Evolutionary conservation across 768 basidiomycete genomes (phyloP).

Genomic region (Rhodotorula toruloides): DNA sequence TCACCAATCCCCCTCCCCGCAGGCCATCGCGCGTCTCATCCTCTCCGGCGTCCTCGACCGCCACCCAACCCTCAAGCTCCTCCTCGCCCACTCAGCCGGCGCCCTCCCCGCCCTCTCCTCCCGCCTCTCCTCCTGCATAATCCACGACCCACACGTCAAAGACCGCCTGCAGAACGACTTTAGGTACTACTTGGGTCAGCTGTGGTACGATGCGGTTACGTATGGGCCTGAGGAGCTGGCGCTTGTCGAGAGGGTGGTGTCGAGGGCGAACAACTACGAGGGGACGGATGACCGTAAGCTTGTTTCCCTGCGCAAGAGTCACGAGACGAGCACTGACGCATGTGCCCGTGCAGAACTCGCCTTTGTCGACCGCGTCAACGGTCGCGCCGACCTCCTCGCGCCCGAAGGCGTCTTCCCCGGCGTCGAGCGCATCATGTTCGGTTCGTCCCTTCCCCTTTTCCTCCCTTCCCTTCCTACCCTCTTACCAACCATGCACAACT

Average conservation of each 20-base stretch:
- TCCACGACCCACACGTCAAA: slow-evolving; percentile 75
- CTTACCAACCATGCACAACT: background rate
- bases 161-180: slow-evolving; percentile 72
- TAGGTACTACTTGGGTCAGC: slow-evolving; percentile 69
- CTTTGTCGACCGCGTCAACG: slow-evolving; percentile 22
- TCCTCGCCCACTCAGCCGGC: slow-evolving; percentile 83
- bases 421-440: slow-evolving; percentile 54
- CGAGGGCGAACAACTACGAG: slow-evolving; percentile 53
- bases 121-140: slow-evolving; percentile 74
- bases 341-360: slow-evolving; percentile 18
- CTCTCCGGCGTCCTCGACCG: slow-evolving; percentile 75
- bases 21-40: slow-evolving; percentile 72
- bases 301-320: background rate
- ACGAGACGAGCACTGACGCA: background rate
- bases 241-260: slow-evolving; percentile 67
- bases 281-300: slow-evolving; percentile 30
- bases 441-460: slow-evolving; percentile 41
- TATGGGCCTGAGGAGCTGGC: slow-evolving; percentile 80
- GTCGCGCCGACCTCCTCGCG: slow-evolving; percentile 26
- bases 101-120: slow-evolving; percentile 77
- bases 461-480: background rate
- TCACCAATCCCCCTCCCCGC: background rate
- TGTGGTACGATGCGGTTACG: slow-evolving; percentile 81
- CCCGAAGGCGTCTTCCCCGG: slow-evolving; percentile 27
- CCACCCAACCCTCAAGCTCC: slow-evolving; percentile 65